Evolutionary conservation across 768 basidiomycete species (phyloP), one percentile per base, ranked within the genome.

Genomic region (Naganishia friedmannii): DNA sequence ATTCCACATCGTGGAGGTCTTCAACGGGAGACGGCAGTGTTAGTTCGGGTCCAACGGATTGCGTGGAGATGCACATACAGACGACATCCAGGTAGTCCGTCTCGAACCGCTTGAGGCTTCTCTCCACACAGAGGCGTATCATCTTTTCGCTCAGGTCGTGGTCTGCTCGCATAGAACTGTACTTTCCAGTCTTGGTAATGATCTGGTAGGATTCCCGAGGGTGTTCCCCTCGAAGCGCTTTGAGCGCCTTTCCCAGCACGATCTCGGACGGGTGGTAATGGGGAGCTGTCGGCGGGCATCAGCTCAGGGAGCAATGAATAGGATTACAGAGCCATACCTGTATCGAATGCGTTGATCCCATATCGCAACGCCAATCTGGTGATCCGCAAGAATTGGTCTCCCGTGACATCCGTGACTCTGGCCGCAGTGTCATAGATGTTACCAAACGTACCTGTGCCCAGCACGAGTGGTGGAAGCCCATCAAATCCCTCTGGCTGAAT

Each of bases 1-100:
- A 82, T 72, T 82, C 81, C 66, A 79, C 70, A 67, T 82, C 81
- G 67, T 82, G 81, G 6, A 82, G 73, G 58, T 82, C 81, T 82
- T 65, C 48, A 31, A 4, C 26, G 21, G 37, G 26, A 31, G 3
- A 29, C 12, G 65, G 28, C 5, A 37, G 37, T 34, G 34, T 28
- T 10, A 26, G 34, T n/a, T 26, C 26, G 34, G n/a, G 15, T 66
- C 21, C 26, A 37, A 4, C 2, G 26, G 19, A 8, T 21, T 39
- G 0, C 53, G 34, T 37, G 28, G 42, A 53, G 19, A 48, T 28
- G 23, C 17, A 78, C 81, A 73, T 66, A 82, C 81, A 82, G 26
- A 82, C 79, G 42, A 79, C 74, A 72, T 82, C 81, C 28, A 82
- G 69, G 58, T 81, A 81, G 53, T 72, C 73, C 31, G 77, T 78